Base-by-base conservation (phyloP, 163 green algal species). In the Trebouxia gelatinosa region DNA sequence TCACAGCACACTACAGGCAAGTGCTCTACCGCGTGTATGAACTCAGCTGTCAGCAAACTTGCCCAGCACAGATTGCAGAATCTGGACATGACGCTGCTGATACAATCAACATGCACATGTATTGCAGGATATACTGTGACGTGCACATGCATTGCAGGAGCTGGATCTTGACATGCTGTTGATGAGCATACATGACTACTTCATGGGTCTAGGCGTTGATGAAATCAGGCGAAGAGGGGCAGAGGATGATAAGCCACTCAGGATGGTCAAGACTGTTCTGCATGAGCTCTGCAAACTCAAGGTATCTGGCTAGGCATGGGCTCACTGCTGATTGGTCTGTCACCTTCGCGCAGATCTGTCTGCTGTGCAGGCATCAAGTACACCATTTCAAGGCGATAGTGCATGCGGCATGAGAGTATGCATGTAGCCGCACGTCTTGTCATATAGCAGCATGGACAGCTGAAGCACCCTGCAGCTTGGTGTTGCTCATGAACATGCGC, bases 231-330 rank as follows among this genome's bases (percentile, higher is more conserved):
- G 85, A 35, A 85, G 95, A 16, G 91, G 88, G 13, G 75, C 84
- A n/a, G 64, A 75, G 5, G 93, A 98, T 74, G 95, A 99, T 90
- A 97, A 98, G 88, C 92, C 93, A 23, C 87, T 99, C 82, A 88
- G 95, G 72, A 98, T 98, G 93, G 92, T 98, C 61, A 96, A 96
- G 86, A 97, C 93, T 19, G 83, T 97, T 28, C 81, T 98, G 75
- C 89, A 97, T 85, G 87, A 95, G 80, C 84, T 98, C n/a, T 95
- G 89, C 87, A 96, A 95, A 85, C 80, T 90, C 58, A 86, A 91
- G 85, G 91, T 90, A 81, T 26, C n/a, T n/a, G n/a, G n/a, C n/a
- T n/a, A n/a, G n/a, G n/a, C n/a, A n/a, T n/a, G n/a, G n/a, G n/a
- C n/a, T n/a, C n/a, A n/a, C n/a, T n/a, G n/a, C n/a, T n/a, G n/a